Base-by-base conservation (phyloP, 2,329 filamentous ascomycete genomes). In the Alternaria consortialis region DNA sequence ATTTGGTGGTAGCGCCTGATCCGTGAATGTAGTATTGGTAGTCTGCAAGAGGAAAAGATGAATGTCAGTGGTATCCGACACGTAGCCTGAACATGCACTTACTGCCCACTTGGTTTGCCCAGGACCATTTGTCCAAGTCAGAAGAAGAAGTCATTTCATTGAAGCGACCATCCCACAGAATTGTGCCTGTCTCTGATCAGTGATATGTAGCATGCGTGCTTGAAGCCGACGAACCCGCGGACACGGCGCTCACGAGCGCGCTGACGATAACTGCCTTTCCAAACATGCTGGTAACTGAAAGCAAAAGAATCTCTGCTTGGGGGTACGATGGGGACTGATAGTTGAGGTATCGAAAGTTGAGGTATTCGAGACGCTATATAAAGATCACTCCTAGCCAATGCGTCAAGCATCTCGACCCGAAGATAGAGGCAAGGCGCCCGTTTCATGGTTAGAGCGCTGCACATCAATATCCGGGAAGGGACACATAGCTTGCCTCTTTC, bases 21-120 rank as follows among this genome's bases (percentile, higher is more conserved):
- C 90, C 90, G 80, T 92, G 90, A 74, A 91, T 91, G 80, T 92
- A 92, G 82, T 90, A 92, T 77, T 60, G 53, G 27, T 50, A 50
- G 20, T 60, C 58, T 60, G 15, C 7, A 9, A 12, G 27, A 25
- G 13, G 27, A 23, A 39, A 15, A 40, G 5, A 34, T 31, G 17
- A 25, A 20, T 27, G 20, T 54, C 29, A 56, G 46, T 12, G 15
- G 15, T 25, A 15, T 25, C 17, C 6, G 5, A 12, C 7, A 7
- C 31, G 4, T 7, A 17, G 31, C 17, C 8, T 20, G 5, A 7
- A 31, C 23, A 17, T 92, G 79, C 90, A 92, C 58, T 53, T 47
- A 0, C 87, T 85, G 1, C 88, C 88, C 69, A 90, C 86, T 77
- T 89, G 85, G 76, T 87, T 90, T n/a, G 83, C 83, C 85, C 86